These are phyloP conservation scores for Thalassia testudinum DNA, from an alignment of 116 monocot genomes.

Conservation along the genomic window DNA sequence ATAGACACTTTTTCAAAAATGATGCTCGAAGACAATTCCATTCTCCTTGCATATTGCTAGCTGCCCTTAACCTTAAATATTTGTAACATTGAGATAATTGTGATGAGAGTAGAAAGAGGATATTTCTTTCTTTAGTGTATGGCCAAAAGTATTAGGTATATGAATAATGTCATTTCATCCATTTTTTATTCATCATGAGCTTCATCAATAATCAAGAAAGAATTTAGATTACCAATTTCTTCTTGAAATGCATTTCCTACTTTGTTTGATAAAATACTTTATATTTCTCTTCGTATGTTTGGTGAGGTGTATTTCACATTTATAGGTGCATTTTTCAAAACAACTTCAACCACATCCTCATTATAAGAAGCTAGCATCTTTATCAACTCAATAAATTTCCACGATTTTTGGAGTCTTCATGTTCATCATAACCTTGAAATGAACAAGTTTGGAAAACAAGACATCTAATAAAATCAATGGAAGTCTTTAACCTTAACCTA, in stretches of 20 bases:
- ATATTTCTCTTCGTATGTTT: conserved; percentile 9
- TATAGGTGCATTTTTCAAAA: conserved; percentile 3
- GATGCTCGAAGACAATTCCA: conserved; percentile 9
- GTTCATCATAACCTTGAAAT: conserved; percentile 16
- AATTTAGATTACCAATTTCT: neutral
- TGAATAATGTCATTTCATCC: conserved; percentile 12
- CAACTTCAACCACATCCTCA: neutral
- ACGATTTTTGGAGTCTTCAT: no score
- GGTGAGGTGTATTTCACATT: conserved; percentile 3
- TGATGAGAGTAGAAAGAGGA: neutral
- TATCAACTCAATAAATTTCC: conserved; percentile 13
- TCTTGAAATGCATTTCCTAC: neutral
- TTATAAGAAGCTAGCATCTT: neutral
- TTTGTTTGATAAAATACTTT: neutral
- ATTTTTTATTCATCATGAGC: conserved; percentile 3
- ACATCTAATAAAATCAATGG: conserved; percentile 6
- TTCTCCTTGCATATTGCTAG: conserved; percentile 11
- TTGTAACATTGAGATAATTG: neutral
- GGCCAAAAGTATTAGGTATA: neutral
- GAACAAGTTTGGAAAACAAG: conserved; percentile 10
- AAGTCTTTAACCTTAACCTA: neutral
- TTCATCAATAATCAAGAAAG: conserved; percentile 4
- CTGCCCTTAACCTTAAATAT: conserved; percentile 10
- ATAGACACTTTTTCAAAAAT: conserved; percentile 6
- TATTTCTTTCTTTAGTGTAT: conserved; percentile 3